Base-by-base conservation (phyloP, 1,139 yeast species). In the Suhomyces kunorum region DNA sequence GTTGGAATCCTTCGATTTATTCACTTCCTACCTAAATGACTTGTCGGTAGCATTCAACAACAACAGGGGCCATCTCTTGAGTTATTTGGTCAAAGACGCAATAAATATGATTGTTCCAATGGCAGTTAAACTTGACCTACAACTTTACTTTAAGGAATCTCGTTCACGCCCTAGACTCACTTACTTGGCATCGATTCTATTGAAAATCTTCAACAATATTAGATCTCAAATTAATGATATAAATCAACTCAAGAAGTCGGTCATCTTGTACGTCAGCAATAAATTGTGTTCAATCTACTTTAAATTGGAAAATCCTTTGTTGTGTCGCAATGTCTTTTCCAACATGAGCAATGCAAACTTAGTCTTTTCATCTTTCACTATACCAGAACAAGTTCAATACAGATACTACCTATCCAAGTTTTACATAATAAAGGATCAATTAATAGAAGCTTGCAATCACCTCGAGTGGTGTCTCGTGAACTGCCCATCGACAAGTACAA, bases 271-370 rank as follows among this genome's bases (percentile, higher is more conserved):
- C 47, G 67, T 83, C 9, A 83, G 87, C 4, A 73, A 73, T 18
- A 66, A 71, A 38, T 61, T 86, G 31, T 85, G 92, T 57, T 69
- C 75, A 45, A 65, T 80, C 1, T 87, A 87, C 57, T 83, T 82
- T 58, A 67, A 64, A 39, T 71, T 84, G 28, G 77, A 71, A 33
- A 82, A 80, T 36, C 88, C 90, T 3, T 66, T 81, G 40, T 66
- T 84, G 9, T 85, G 94, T 57, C 79, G 85, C 23, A 85, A 84
- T 54, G 85, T 87, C 33, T 84, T 85, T 58, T 76, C 87, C 29
- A 86, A 85, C 55, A 78, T 86, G 67, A 82, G 80, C 49, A 80
- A 81, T 22, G 76, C 87, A 15, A 66, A 71, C 25, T 63, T 83
- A 34, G 59, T 56, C 29, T 71, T 81, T 48, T 53, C 63, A 2